phyloP scores from a whole-genome alignment of 495 filamentous ascomycete genomes.

The Amphirosellinia nigrospora region DNA sequence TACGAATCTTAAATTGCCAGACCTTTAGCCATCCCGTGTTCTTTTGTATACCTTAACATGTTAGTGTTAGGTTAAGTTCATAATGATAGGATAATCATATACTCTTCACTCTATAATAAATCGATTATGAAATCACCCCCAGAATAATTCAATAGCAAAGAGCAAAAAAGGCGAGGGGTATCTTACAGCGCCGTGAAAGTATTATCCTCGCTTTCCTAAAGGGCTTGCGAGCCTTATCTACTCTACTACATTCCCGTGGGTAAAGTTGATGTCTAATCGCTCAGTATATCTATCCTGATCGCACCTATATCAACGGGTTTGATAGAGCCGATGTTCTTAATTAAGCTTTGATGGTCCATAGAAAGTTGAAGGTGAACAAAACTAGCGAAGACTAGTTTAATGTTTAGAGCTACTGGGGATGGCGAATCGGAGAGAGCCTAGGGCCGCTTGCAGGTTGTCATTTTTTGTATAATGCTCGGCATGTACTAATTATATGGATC shows the following conservation, averaged over 20 bases:
- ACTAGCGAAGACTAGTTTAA: too few relatives aligned
- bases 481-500: background rate
- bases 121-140: background rate
- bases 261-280: background rate
- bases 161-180: background rate
- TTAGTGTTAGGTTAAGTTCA: background rate
- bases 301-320: background rate
- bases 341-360: background rate
- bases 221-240: background rate
- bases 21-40: background rate
- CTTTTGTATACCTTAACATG: background rate
- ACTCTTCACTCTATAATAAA: background rate
- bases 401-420: background rate
- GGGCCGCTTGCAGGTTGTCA: background rate
- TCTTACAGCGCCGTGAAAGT: too few relatives aligned
- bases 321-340: background rate
- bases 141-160: background rate
- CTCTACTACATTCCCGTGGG: background rate
- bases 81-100: background rate
- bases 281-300: background rate
- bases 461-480: background rate
- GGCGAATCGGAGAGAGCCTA: background rate
- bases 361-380: background rate
- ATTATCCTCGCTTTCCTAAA: too few relatives aligned
- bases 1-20: background rate